Conservation (phyloP, 768 basidiomycete species). For the Calocera cornea region DNA sequence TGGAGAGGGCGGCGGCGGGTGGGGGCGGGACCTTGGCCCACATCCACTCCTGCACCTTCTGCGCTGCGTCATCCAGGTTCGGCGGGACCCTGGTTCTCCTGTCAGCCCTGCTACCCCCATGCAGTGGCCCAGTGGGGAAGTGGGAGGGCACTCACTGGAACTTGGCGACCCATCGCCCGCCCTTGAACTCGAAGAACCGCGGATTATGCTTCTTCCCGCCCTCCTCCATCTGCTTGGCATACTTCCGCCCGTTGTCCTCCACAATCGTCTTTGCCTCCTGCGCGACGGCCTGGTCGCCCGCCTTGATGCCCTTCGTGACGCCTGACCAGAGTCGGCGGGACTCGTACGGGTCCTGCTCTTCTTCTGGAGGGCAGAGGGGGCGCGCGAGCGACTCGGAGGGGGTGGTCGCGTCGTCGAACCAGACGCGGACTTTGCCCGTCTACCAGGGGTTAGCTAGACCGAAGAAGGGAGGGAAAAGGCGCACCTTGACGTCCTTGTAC, state of each 20-base stretch:
- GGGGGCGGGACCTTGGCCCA: too few relatives aligned
- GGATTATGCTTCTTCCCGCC: conserved; percentile 53
- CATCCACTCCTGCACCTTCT: conserved; percentile 66
- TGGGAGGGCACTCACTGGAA: conserved; percentile 39
- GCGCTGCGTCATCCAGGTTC: conserved; percentile 51
- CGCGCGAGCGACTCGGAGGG: conserved; percentile 52
- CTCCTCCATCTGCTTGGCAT: conserved; percentile 59
- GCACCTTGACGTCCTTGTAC: conserved; percentile 54
- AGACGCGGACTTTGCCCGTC: conserved; percentile 53
- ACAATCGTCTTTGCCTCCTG: conserved; percentile 79
- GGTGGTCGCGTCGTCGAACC: conserved; percentile 76
- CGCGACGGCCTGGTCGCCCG: conserved; percentile 88
- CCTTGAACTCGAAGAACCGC: conserved; percentile 63
- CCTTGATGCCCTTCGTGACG: conserved; percentile 71
- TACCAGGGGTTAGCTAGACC: conserved; percentile 20
- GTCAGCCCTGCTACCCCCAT: conserved; percentile 11
- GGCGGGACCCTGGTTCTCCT: conserved; percentile 39
- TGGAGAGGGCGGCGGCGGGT: neutral
- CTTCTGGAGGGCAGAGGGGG: conserved; percentile 74
- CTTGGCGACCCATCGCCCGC: conserved; percentile 75
- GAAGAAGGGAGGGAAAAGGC: conserved; percentile 12
- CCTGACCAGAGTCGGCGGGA: conserved; percentile 79
- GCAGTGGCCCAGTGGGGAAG: conserved; percentile 4
- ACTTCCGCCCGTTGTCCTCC: conserved; percentile 83
- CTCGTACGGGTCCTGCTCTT: conserved; percentile 81